phyloP scores from a whole-genome alignment of 176 grass and related monocot genomes.

The Musa acuminata region DNA sequence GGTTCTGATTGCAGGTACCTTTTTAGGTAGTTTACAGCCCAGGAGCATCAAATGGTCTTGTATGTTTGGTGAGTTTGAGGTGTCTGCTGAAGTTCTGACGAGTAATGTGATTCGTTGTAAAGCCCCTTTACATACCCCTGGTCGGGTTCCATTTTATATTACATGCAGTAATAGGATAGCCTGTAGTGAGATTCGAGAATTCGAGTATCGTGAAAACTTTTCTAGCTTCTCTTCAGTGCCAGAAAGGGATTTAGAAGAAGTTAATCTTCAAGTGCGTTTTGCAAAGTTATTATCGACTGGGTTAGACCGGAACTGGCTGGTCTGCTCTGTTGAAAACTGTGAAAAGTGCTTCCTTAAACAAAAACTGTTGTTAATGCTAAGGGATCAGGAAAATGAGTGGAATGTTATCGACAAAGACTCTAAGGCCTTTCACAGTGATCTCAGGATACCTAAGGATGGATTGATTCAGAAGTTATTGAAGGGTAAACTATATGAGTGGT shows the following conservation, averaged over 20 bases:
- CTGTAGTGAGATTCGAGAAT: conserved; percentile 88
- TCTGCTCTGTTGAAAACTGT: conserved; percentile 32
- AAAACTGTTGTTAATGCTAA: conserved; percentile 8
- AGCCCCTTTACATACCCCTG: conserved; percentile 48
- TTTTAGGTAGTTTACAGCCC: conserved; percentile 39
- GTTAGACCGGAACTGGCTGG: neutral
- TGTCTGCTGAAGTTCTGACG: conserved; percentile 50
- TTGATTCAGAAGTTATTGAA: conserved; percentile 51
- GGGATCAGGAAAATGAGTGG: neutral
- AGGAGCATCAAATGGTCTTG: conserved; percentile 70
- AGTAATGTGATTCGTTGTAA: conserved; percentile 53
- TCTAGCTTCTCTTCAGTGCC: neutral
- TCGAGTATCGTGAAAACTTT: conserved; percentile 51
- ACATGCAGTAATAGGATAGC: conserved; percentile 81
- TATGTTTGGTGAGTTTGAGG: conserved; percentile 97
- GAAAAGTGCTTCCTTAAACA: conserved; percentile 24
- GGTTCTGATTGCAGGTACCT: conserved; percentile 62
- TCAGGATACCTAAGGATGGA: conserved; percentile 2
- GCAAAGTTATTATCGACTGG: conserved; percentile 28
- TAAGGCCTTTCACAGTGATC: neutral
- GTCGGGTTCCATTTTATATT: conserved; percentile 85
- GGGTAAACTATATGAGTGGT: conserved; percentile 74
- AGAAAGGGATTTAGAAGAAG: conserved; percentile 36
- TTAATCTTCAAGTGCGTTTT: conserved; percentile 37
- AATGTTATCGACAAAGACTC: neutral